These are phyloP conservation scores for Lachancea cidri DNA, from an alignment of 805 yeast genomes.

Conservation along the genomic window DNA sequence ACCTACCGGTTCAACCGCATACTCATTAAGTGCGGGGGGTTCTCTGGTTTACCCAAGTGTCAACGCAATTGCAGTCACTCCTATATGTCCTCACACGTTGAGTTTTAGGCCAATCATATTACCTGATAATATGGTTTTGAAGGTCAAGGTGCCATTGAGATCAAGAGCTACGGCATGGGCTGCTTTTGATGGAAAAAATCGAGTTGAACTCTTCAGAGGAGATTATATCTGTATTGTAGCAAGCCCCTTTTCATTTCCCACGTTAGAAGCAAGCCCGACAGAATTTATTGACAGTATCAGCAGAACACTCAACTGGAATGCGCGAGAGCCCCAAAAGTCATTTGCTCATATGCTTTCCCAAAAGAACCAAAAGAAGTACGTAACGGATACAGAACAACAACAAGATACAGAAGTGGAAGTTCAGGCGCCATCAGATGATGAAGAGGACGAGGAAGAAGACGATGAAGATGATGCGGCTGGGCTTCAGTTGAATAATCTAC, in stretches of 20 bases:
- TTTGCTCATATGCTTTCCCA: slow-evolving; percentile 58
- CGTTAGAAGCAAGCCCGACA: slow-evolving; percentile 67
- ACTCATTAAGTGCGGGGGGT: slow-evolving; percentile 93
- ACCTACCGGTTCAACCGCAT: slow-evolving; percentile 96
- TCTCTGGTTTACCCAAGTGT: slow-evolving; percentile 92
- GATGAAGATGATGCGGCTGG: slow-evolving; percentile 7
- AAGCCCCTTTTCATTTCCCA: slow-evolving; percentile 89
- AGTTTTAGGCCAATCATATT: slow-evolving; percentile 87
- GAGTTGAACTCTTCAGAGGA: slow-evolving; percentile 77
- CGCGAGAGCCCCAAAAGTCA: slow-evolving; percentile 80
- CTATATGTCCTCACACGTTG: slow-evolving; percentile 93
- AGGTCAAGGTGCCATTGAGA: slow-evolving; percentile 73
- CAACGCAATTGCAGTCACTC: slow-evolving; percentile 87
- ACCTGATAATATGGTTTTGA: slow-evolving; percentile 88
- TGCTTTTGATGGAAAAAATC: slow-evolving; percentile 87
- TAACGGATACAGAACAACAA: slow-evolving; percentile 14
- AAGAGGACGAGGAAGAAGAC: too few relatives aligned
- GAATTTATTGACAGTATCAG: slow-evolving; percentile 83
- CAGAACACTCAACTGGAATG: slow-evolving; percentile 90
- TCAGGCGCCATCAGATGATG: slow-evolving; percentile 15
- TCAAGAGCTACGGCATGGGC: slow-evolving; percentile 95
- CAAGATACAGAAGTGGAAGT: slow-evolving; percentile 13
- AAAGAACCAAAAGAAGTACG: slow-evolving; percentile 47
- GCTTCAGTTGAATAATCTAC: not conserved
- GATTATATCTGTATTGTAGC: slow-evolving; percentile 83